phyloP scores from a whole-genome alignment of 179 eudicot species.

The Silene coronaria region DNA sequence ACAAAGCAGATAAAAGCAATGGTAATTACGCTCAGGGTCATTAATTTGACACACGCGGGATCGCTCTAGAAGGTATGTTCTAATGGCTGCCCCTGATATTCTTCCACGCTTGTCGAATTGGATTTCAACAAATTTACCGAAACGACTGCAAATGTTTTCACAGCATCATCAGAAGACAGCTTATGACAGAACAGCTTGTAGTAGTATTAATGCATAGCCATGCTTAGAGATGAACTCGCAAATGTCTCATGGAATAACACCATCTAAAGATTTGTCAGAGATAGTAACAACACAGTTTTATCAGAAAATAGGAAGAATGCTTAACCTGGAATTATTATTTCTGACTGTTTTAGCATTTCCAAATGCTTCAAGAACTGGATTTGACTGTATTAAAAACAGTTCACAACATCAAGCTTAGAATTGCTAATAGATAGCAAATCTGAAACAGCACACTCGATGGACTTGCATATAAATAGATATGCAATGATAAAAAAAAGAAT shows the following conservation, averaged over 20 bases:
- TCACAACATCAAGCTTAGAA: background rate
- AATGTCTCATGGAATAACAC: background rate
- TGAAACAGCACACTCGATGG: background rate
- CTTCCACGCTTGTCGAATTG: slow-evolving; percentile 97
- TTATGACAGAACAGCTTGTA: background rate
- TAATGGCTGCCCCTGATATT: slow-evolving; percentile 98
- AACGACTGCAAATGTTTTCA: slow-evolving; percentile 60
- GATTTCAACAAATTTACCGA: slow-evolving; percentile 97
- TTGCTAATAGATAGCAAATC: background rate
- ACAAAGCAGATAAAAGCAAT: slow-evolving; percentile 96
- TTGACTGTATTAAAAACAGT: slow-evolving; percentile 58
- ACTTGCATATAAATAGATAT: background rate
- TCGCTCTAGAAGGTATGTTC: slow-evolving; percentile 93
- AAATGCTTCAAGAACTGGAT: slow-evolving; percentile 97
- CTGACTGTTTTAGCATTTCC: slow-evolving; percentile 95
- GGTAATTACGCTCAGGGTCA: slow-evolving; percentile 96
- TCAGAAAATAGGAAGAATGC: slow-evolving; percentile 15
- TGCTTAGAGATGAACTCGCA: slow-evolving; percentile 10
- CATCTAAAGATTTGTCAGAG: background rate
- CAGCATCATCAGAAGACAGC: slow-evolving; percentile 4
- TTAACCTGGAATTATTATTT: slow-evolving; percentile 90
- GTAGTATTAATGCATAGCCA: background rate
- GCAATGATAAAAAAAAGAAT: background rate
- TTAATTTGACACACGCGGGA: slow-evolving; percentile 91
- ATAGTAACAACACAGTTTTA: background rate